Evolutionary conservation across 371 early-diverging fungal species (phyloP), one percentile per base, ranked within the genome.

Genomic region (Rhizomucor pusillus): DNA sequence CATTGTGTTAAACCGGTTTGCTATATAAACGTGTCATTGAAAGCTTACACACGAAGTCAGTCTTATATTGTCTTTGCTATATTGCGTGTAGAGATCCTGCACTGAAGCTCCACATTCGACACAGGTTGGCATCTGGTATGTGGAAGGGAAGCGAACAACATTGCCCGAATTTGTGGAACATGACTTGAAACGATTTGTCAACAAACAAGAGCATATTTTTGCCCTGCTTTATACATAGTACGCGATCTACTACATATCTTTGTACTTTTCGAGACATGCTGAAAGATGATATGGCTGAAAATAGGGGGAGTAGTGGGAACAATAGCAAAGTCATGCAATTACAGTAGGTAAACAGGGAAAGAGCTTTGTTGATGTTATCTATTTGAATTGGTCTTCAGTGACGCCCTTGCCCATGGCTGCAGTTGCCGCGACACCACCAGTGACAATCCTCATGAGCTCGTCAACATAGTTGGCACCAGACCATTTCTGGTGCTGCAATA

Each of bases 401-500:
- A 90, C 92, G 61, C 92, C 97, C 55, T 85, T 82, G 59, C 97
- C 98, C 95, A 98, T 94, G 60, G 98, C 96, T 16, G 97, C 90
- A n/a, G 97, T 97, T 36, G 94, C 85, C 13, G 93, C 85, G 41
- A 96, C 90, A 75, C 97, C 98, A 59, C 97, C 96, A 16, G 88
- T 85, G 58, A 93, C 97, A 35, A 90, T 85, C 72, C 91, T 90
- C 80, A 97, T 94, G 47, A 95, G 70, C 58, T 89, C 84, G 72
- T 98, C 98, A 54, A 89, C 86, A 81, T 93, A 97, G 77, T 88
- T 84, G 43, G 98, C 97, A 56, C 98, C 98, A n/a, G 95, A 93
- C 98, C 98, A 98, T 71, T 91, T 95, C 71, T 98, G 97, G 71
- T 98, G 98, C 23, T 90, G 82, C 36, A 98, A 80, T 25, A 94